Percentiles rank a stretch among this genome's conserved stretches.
These are phyloP conservation scores for Aspergillus ustus DNA, from an alignment of 2,329 filamentous ascomycete species.

Conservation along the genomic window DNA sequence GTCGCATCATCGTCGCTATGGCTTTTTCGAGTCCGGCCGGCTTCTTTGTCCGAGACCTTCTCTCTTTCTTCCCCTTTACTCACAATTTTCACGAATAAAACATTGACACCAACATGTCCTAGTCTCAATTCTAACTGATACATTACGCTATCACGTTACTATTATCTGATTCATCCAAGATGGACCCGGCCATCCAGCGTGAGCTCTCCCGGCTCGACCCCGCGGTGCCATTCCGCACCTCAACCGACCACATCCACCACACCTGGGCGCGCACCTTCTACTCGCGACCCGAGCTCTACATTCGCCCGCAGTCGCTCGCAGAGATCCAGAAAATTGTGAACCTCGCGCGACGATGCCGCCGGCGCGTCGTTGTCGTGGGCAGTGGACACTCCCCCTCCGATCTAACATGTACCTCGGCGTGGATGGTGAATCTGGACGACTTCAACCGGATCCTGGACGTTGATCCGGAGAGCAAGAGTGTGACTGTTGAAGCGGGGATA, in stretches of 20 bases:
- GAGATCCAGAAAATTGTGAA: slow-evolving; percentile 85
- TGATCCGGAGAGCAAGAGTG: slow-evolving; percentile 66
- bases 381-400: slow-evolving; percentile 91
- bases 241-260: slow-evolving; percentile 73
- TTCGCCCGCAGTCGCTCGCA: slow-evolving; percentile 76
- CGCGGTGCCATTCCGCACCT: slow-evolving; percentile 75
- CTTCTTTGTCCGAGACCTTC: neutral
- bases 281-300: slow-evolving; percentile 86
- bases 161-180: slow-evolving; percentile 20
- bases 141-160: neutral
- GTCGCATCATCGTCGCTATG: neutral
- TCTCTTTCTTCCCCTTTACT: neutral
- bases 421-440: slow-evolving; percentile 92
- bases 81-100: neutral
- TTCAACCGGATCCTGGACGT: slow-evolving; percentile 74
- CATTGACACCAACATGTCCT: slow-evolving; percentile 1
- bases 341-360: slow-evolving; percentile 78
- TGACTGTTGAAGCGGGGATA: slow-evolving; percentile 88
- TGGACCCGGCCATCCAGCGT: slow-evolving; percentile 54
- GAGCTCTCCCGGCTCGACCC: slow-evolving; percentile 65
- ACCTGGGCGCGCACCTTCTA: slow-evolving; percentile 96
- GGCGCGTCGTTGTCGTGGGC: slow-evolving; percentile 83
- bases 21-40: neutral
- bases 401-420: slow-evolving; percentile 88
- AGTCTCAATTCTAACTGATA: neutral